Evolutionary conservation across 768 basidiomycete genomes (phyloP), one percentile per base, ranked within the genome.

Genomic region (Tylopilus balloui): DNA sequence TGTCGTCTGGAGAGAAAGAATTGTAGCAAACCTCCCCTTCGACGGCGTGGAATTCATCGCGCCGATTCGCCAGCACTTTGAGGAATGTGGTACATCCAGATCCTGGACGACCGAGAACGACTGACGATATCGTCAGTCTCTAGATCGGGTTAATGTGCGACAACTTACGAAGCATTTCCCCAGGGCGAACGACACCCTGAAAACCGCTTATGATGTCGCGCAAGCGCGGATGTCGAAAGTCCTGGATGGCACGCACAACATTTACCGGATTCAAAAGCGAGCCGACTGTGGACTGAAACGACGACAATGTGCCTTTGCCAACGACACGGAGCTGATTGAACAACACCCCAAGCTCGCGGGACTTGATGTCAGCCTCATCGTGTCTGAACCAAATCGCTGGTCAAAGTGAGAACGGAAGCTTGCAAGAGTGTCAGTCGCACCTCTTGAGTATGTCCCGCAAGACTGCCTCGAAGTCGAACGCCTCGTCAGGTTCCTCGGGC

Each of bases 61-160:
- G 78, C 54, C 83, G 81, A 61, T 93, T 92, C 15, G 92, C 77
- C 42, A 95, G 77, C 0, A 78, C 77, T 66, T 92, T 92, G 46
- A 96, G 78, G 42, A 96, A 74, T 0, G 92, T 91, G 24, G 78
- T 83, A 63, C 92, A 94, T 3, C 92, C 92, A 0, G 88, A 82
- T 13, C 87, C 87, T 1, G 92, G 92, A 25, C 89, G 77, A 20
- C 92, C 92, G 21, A 93, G 78, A 11, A 92, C 91, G 14, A 94
- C 86, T 87, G 58, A 32, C n/a, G 14, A 15, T n/a, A n/a, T 5
- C 14, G 32, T 32, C 15, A 32, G 15, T 15, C 32, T 32, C 13
- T n/a, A 20, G 32, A 32, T 8, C 14, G 15, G 3, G 1, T 8
- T 1, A 32, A 27, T 39, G 3, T 44, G 8, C 2, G 35, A 5